Base-by-base conservation (phyloP, 257 asterid species). In the Mitragyna speciosa region DNA sequence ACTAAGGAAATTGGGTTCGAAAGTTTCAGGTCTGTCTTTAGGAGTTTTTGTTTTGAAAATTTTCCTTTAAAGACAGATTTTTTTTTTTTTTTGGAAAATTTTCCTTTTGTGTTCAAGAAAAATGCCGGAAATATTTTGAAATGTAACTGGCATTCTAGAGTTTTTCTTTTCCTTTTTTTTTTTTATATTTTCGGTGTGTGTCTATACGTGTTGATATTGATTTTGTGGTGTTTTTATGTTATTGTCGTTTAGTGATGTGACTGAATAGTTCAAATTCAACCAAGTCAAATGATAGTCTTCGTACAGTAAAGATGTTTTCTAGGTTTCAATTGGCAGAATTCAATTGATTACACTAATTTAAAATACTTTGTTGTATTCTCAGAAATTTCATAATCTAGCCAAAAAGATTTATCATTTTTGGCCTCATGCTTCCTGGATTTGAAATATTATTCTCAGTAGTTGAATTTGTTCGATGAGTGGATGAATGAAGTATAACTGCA, bases 21-120 rank as follows among this genome's bases (percentile, higher is more conserved):
- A 80, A 82, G 54, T 85, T 83, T 89, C 96, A 85, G 97, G 98
- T 94, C 22, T 20, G 72, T 71, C 26, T 12, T 6, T 7, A 47
- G 39, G 39, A 36, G n/a, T n/a, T 76, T 48, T 47, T 76, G 2
- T 66, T 5, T 15, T n/a, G 49, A 56, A 2, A 0, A 12, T n/a
- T 52, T 26, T 45, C 15, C n/a, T n/a, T n/a, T n/a, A n/a, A n/a
- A n/a, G n/a, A n/a, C n/a, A n/a, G n/a, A n/a, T n/a, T n/a, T n/a
- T n/a, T n/a, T n/a, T n/a, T 58, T 56, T 28, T 51, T 17, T 20
- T 68, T 20, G 26, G n/a, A n/a, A 9, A 36, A 68, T 1, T 39
- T 68, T 19, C 6, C 51, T 36, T 33, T 68, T n/a, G 20, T 39
- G 43, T 28, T 61, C 66, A 7, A 39, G n/a, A 73, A 73, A 16